These are phyloP conservation scores for Prunus kanzakura DNA, from an alignment of 306 rosid species.

Conservation along the genomic window DNA sequence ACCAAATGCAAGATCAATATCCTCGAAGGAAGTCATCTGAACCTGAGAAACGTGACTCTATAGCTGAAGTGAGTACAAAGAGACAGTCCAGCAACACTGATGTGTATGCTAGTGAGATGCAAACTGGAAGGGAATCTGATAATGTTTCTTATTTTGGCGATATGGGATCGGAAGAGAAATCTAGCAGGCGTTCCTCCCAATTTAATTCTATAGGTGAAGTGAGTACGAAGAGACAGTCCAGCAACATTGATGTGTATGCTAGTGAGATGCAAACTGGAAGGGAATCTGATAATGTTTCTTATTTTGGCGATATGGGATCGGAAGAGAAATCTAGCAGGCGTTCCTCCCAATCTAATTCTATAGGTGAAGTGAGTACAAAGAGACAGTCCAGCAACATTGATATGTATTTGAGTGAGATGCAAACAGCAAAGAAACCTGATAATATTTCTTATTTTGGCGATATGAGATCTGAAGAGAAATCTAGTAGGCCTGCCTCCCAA, in stretches of 20 bases:
- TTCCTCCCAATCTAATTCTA: slow-evolving; percentile 43
- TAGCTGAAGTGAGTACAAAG: slow-evolving; percentile 30
- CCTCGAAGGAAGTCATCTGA: slow-evolving; percentile 40
- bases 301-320: slow-evolving; percentile 41
- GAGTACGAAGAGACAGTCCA: slow-evolving; percentile 37
- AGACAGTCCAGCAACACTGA: slow-evolving; percentile 36
- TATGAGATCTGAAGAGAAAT: slow-evolving; percentile 35
- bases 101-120: slow-evolving; percentile 34
- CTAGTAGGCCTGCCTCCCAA: slow-evolving; percentile 36
- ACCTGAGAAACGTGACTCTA: slow-evolving; percentile 29
- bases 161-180: slow-evolving; percentile 34
- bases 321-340: slow-evolving; percentile 34
- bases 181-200: slow-evolving; percentile 34
- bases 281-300: slow-evolving; percentile 38
- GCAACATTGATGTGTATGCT: slow-evolving; percentile 35
- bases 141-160: slow-evolving; percentile 39
- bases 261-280: slow-evolving; percentile 30
- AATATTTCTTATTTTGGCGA: slow-evolving; percentile 41
- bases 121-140: slow-evolving; percentile 37
- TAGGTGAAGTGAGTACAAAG: slow-evolving; percentile 32
- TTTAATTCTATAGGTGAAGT: slow-evolving; percentile 38
- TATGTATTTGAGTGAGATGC: slow-evolving; percentile 33
- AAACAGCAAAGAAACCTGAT: slow-evolving; percentile 35
- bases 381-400: slow-evolving; percentile 37
- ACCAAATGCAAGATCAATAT: slow-evolving; percentile 35